Conservation (phyloP, 495 filamentous ascomycete genomes). For the Beverwykella pulmonaria region DNA sequence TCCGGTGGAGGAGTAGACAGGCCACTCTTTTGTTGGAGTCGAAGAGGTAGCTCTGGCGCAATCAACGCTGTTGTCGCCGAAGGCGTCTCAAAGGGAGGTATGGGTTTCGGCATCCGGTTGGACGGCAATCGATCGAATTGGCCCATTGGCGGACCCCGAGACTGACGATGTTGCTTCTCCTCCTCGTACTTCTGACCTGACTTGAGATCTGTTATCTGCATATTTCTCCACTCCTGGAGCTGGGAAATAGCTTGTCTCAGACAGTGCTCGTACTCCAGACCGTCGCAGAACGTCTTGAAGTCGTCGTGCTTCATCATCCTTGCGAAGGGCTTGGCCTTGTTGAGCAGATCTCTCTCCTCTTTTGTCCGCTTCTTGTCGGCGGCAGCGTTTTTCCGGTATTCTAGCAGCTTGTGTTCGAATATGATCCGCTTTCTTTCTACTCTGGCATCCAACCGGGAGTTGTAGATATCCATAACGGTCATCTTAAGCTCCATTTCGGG, state of each 20-base stretch:
- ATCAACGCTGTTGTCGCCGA: constrained; percentile 72
- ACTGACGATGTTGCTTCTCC: constrained; percentile 78
- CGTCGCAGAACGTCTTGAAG: constrained; percentile 81
- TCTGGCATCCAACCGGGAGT: constrained; percentile 83
- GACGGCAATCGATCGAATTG: constrained; percentile 68
- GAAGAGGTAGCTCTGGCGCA: constrained; percentile 66
- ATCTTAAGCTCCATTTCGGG: constrained; percentile 97
- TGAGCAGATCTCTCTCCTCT: constrained; percentile 85
- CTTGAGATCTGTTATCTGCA: constrained; percentile 78
- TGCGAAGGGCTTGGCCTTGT: constrained; percentile 93
- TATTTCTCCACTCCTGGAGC: constrained; percentile 89
- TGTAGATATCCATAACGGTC: constrained; percentile 98
- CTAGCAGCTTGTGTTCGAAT: constrained; percentile 89
- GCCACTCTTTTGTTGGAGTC: constrained; percentile 37
- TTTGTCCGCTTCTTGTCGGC: constrained; percentile 93
- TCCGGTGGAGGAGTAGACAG: constrained; percentile 57
- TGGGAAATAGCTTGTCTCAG: constrained; percentile 86
- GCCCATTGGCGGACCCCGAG: constrained; percentile 63
- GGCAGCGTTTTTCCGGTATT: constrained; percentile 85
- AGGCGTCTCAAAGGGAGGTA: constrained; percentile 66
- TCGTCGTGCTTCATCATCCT: constrained; percentile 94
- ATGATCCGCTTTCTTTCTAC: constrained; percentile 97
- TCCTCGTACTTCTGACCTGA: constrained; percentile 92
- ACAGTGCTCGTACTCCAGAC: constrained; percentile 85
- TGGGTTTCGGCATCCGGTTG: constrained; percentile 64